Evolutionary conservation across 2,329 filamentous ascomycete species (phyloP).

Genomic region (Nannizzia gypsea): DNA sequence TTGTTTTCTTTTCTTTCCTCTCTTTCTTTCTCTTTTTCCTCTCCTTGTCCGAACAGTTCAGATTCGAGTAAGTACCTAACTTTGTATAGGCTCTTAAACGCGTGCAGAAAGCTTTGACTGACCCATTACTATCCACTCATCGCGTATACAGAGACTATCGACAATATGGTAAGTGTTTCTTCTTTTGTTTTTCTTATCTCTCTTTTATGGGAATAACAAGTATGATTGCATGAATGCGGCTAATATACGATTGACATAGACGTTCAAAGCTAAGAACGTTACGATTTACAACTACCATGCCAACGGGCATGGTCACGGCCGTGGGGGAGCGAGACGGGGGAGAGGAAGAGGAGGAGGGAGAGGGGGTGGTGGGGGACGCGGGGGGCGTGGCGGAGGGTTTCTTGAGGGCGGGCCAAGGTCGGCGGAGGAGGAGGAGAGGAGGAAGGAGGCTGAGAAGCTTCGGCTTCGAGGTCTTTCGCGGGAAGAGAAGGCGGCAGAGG

Average conservation of each 20-base stretch:
- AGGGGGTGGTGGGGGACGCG: not conserved
- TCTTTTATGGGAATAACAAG: not conserved
- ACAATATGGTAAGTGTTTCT: not conserved
- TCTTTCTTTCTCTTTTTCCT: not conserved
- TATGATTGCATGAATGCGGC: not conserved
- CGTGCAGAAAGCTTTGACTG: not conserved
- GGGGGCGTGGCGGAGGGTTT: too few relatives aligned
- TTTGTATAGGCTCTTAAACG: not conserved
- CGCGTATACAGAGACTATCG: not conserved
- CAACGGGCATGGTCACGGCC: not conserved
- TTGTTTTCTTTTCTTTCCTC: not conserved
- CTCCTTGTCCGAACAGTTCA: not conserved
- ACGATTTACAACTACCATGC: not conserved
- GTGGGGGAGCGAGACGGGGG: not conserved
- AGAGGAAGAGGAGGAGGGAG: not conserved
- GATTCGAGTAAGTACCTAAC: not conserved
- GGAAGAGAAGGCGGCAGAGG: not conserved
- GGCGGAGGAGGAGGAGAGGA: too few relatives aligned
- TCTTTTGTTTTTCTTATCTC: too few relatives aligned
- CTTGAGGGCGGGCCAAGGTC: too few relatives aligned
- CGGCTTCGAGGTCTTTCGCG: not conserved
- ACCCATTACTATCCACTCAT: not conserved
- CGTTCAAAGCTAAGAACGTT: not conserved
- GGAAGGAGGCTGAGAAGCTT: not conserved
- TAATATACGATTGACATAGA: not conserved